These are phyloP conservation scores for Canna indica DNA, from an alignment of 176 grass and related monocot species.

Conservation along the genomic window DNA sequence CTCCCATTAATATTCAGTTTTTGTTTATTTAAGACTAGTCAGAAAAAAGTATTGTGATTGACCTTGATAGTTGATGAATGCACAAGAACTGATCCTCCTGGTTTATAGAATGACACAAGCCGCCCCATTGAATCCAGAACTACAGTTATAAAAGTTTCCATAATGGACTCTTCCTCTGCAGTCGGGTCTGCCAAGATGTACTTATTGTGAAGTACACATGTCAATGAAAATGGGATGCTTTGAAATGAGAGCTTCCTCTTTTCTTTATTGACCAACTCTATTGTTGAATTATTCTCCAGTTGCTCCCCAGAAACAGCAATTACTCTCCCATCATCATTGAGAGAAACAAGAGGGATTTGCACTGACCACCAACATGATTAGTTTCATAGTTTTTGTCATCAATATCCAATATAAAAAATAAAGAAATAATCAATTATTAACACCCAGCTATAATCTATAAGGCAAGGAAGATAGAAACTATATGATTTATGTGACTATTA, in stretches of 20 bases:
- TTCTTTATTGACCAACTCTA: constrained; percentile 85
- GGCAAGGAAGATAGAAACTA: no score
- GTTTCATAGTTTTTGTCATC: not conserved
- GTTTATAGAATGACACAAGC: constrained; percentile 66
- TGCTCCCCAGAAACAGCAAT: constrained; percentile 47
- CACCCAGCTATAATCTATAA: no score
- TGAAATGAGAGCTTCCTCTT: constrained; percentile 64
- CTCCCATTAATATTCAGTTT: not conserved
- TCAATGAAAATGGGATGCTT: constrained; percentile 65
- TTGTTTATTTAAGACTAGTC: not conserved
- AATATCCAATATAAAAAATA: not conserved
- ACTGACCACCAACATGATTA: constrained; percentile 38
- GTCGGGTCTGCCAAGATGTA: constrained; percentile 63
- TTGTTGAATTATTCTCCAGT: constrained; percentile 43
- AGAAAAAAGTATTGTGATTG: not conserved
- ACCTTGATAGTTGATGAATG: constrained; percentile 62
- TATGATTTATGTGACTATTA: not conserved
- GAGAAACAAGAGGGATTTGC: constrained; percentile 87
- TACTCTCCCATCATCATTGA: constrained; percentile 81
- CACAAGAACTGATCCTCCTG: constrained; percentile 48
- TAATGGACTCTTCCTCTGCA: constrained; percentile 78
- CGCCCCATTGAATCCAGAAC: constrained; percentile 57
- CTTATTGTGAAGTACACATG: constrained; percentile 59
- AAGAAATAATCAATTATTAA: no score
- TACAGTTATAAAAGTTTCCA: constrained; percentile 66